These are phyloP conservation scores for Aspergillus leporis DNA, from an alignment of 495 filamentous ascomycete genomes.

Conservation along the genomic window DNA sequence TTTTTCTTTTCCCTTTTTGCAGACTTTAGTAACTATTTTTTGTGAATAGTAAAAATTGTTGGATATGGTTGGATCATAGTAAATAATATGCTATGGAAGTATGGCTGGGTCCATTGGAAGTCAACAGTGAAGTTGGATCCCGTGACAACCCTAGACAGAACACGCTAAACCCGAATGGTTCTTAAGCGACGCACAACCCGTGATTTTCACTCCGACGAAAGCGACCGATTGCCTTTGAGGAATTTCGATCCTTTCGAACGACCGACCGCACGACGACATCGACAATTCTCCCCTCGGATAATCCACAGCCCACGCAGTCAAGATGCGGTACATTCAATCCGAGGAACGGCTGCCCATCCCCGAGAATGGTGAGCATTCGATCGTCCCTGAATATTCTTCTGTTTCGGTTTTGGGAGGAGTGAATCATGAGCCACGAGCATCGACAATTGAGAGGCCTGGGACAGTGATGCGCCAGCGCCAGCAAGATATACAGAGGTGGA, in stretches of 20 bases:
- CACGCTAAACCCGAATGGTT: constrained; percentile 37
- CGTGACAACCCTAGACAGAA: constrained; percentile 38
- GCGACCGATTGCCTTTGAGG: constrained; percentile 32
- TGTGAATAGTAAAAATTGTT: too few species aligned
- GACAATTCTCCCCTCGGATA: constrained; percentile 52
- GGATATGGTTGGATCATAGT: too few species aligned
- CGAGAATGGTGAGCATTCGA: constrained; percentile 80
- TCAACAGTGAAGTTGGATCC: neutral
- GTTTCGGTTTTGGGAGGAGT: constrained; percentile 4
- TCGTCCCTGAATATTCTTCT: constrained; percentile 19
- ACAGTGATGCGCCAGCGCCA: constrained; percentile 8
- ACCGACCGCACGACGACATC: constrained; percentile 45
- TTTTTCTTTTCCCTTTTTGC: too few species aligned
- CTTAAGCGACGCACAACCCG: constrained; percentile 55
- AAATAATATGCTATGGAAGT: too few species aligned
- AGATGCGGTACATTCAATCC: constrained; percentile 98
- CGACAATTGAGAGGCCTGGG: constrained; percentile 6
- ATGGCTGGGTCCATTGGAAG: neutral
- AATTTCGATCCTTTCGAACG: constrained; percentile 49
- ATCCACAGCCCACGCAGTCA: constrained; percentile 54
- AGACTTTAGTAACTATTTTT: too few species aligned
- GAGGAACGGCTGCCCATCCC: constrained; percentile 91
- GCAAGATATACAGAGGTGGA: neutral
- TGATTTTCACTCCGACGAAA: constrained; percentile 49
- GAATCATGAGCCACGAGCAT: neutral